A percentile compares a stretch with the other conserved stretches of the same genome.
These are phyloP conservation scores for Moringa oleifera DNA, from an alignment of 345 rosid species.

Conservation along the genomic window DNA sequence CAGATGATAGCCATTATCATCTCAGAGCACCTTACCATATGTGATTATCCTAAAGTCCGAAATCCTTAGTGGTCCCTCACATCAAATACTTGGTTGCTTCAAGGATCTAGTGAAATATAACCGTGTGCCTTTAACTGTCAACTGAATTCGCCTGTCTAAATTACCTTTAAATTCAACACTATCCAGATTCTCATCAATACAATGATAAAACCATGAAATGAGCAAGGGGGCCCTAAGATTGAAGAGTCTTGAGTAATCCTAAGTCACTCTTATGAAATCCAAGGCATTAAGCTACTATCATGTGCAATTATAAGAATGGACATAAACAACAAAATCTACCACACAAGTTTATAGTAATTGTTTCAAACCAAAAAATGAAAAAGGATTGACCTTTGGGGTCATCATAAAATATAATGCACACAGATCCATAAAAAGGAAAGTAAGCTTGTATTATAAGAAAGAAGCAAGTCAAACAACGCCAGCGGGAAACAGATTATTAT, in stretches of 20 bases:
- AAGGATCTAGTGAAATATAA: not conserved
- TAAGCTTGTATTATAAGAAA: not conserved
- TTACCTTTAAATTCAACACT: not conserved
- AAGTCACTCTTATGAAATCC: not conserved
- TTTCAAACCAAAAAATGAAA: not conserved
- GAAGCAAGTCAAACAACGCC: no score
- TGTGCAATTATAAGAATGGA: not conserved
- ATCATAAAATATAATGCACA: not conserved
- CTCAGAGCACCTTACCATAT: slow-evolving; percentile 6
- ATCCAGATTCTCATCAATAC: not conserved
- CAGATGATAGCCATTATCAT: slow-evolving; percentile 25
- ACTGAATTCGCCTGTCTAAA: not conserved
- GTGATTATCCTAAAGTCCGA: slow-evolving; percentile 15
- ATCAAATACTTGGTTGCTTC: slow-evolving; percentile 6
- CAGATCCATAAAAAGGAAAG: not conserved
- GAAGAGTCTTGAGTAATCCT: not conserved
- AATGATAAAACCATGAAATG: not conserved
- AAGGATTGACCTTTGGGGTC: not conserved
- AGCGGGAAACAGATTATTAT: no score
- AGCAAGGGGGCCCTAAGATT: not conserved
- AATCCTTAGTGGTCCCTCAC: slow-evolving; percentile 22
- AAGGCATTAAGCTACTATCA: not conserved
- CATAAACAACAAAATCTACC: not conserved
- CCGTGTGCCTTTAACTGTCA: not conserved
- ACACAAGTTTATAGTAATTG: no score